Evolutionary conservation across 768 basidiomycete species (phyloP), one percentile per base, ranked within the genome.

Genomic region (Trametes gibbosa): DNA sequence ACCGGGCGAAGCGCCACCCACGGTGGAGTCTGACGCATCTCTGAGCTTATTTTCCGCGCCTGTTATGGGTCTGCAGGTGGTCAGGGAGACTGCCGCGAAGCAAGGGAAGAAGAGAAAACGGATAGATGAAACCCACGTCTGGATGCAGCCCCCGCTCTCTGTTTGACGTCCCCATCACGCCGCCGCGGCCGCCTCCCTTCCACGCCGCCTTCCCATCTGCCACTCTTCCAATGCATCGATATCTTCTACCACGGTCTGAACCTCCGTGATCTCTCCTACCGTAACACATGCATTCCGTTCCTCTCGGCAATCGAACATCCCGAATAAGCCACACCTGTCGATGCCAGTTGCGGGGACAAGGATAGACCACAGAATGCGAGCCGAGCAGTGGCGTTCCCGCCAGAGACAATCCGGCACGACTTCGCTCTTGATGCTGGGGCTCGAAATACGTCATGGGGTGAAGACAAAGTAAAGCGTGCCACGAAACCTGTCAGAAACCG

Each of bases 41-140:
- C 32, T 23, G 37, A 56, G 54, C 54, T 56, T 56, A 40, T 56
- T 40, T 40, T 40, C n/a, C 19, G 35, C 25, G 17, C 47, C 54
- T 40, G 13, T 48, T 21, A 16, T 32, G 47, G 46, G 16, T 13
- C 21, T 34, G 12, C 10, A 41, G 24, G 47, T 48, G 40, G 10
- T 32, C 23, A 35, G 13, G 50, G 35, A 47, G 43, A 25, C 43
- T 49, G 48, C 55, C 25, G 47, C 39, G 47, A 56, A 37, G 55
- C 55, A 49, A 41, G 40, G 39, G 10, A 49, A 29, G 39, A 39
- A 41, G 27, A 56, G 47, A 56, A 56, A 49, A 34, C 35, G 55
- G 55, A 40, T 49, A 56, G 48, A 56, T 56, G 47, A 56, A 48
- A 41, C 47, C 25, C 55, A 49, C 54, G 46, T 6, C 35, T n/a